phyloP scores from a whole-genome alignment of 805 yeast species.

The Saccharomyces mikatae region DNA sequence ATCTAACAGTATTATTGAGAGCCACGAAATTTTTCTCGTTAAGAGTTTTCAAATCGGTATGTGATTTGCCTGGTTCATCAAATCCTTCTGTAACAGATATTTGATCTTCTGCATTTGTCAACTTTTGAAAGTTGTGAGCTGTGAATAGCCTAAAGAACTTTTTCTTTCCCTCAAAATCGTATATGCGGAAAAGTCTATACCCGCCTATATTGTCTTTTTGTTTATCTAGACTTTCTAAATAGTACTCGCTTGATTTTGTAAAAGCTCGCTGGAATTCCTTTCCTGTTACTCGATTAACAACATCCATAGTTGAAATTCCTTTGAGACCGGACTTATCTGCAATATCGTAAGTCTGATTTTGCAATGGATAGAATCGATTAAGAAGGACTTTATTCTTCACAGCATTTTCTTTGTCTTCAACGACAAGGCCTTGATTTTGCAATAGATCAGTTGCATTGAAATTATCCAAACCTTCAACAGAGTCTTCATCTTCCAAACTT shows the following conservation, averaged over 20 bases:
- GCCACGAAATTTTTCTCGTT: conserved; percentile 22
- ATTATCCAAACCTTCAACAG: conserved; percentile 23
- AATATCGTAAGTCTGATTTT: conserved; percentile 51
- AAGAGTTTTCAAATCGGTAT: conserved; percentile 11
- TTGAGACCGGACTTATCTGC: conserved; percentile 34
- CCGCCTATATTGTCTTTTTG: conserved; percentile 23
- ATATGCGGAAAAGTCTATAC: conserved; percentile 45
- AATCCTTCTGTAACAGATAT: conserved; percentile 1
- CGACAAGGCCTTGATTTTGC: conserved; percentile 20
- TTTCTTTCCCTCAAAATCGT: conserved; percentile 66
- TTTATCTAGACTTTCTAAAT: conserved; percentile 36
- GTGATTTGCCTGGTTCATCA: neutral
- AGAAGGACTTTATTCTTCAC: conserved; percentile 18
- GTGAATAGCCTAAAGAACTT: conserved; percentile 63
- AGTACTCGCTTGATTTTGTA: conserved; percentile 42
- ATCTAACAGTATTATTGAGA: conserved; percentile 24
- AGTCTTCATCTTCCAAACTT: conserved; percentile 28
- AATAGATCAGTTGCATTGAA: conserved; percentile 23
- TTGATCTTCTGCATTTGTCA: conserved; percentile 20
- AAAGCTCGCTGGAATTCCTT: conserved; percentile 43
- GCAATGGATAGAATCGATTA: conserved; percentile 55
- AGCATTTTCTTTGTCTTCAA: conserved; percentile 13
- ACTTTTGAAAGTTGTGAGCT: conserved; percentile 32
- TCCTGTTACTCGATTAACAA: conserved; percentile 47
- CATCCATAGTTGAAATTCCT: conserved; percentile 56